Conservation (phyloP, 129 eudicot genomes). For the Logfia minima region DNA sequence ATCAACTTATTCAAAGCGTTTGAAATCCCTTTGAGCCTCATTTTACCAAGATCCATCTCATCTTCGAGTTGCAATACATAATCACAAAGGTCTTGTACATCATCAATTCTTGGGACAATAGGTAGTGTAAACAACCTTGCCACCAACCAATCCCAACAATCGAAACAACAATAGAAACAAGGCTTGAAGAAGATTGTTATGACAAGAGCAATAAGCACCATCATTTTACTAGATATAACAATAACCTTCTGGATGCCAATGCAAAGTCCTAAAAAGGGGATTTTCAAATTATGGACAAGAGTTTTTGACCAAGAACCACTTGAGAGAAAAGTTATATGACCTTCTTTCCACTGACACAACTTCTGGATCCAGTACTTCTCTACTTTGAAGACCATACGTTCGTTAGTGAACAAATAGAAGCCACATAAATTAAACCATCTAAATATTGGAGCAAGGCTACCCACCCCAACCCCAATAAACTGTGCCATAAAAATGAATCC, state of each 20-base stretch:
- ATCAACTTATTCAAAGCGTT: neutral
- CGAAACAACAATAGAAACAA: no score
- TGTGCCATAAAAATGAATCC: neutral
- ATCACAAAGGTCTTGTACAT: conserved; percentile 4
- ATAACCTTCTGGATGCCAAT: neutral
- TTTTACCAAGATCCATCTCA: conserved; percentile 10
- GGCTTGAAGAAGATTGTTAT: neutral
- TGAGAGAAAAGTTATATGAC: conserved; percentile 2
- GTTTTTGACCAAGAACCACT: neutral
- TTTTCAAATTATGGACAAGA: neutral
- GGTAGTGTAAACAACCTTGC: neutral
- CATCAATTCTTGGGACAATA: neutral
- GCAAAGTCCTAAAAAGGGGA: neutral
- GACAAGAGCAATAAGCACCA: neutral
- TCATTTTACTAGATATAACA: conserved; percentile 6
- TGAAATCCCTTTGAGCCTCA: neutral
- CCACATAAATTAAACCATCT: no score
- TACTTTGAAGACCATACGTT: conserved; percentile 7
- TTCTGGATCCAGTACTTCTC: conserved; percentile 3
- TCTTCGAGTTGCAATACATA: neutral
- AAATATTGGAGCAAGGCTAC: conserved; percentile 8
- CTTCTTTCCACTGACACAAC: conserved; percentile 13
- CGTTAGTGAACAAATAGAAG: neutral
- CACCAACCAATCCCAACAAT: neutral
- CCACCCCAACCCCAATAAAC: neutral